Evolutionary conservation across 2,329 filamentous ascomycete species (phyloP), one percentile per base, ranked within the genome.

Genomic region (Exophiala oligosperma): DNA sequence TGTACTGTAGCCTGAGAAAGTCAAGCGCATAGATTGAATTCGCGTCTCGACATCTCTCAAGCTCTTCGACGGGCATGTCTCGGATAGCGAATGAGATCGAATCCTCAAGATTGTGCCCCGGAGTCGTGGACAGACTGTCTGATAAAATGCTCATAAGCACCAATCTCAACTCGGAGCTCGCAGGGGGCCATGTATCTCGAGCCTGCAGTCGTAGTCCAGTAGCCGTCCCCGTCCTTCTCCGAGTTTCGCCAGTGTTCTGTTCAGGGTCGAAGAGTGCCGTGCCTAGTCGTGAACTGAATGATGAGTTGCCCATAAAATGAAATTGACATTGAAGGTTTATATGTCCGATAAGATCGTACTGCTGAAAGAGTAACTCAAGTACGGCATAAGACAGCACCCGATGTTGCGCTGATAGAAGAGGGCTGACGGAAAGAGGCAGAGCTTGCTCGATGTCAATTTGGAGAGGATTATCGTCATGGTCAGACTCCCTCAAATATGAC

Each of bases 81-180:
- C 94, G 88, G 24, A 99, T 88, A 0, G 90, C 85, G 70, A 99
- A 97, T 71, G 64, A 66, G 9, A 67, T 59, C 3, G 52, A 52
- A n/a, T 64, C 60, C 2, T 63, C 56, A 21, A 66, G 38, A 24
- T 17, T 11, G 14, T 41, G 49, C 8, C 56, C 38, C 29, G 24
- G 38, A 14, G 43, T 49, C 6, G 6, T 46, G 2, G 43, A 49
- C 4, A 91, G 91, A 63, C 85, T 90, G 63, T 97, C 92, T 1
- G 83, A 82, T 5, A 97, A 77, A 0, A 97, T 83, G 0, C 91
- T 92, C 82, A 92, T 95, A 17, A 99, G 79, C 0, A 91, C 91
- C 4, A 97, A 80, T 8, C 92, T 85, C n/a, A 99, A 77, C 71
- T 97, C 94, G 0, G 92, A 97, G 71, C 90, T 95, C 24, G 92